These are phyloP conservation scores for Sherardia arvensis DNA, from an alignment of 257 asterid species.

Conservation along the genomic window DNA sequence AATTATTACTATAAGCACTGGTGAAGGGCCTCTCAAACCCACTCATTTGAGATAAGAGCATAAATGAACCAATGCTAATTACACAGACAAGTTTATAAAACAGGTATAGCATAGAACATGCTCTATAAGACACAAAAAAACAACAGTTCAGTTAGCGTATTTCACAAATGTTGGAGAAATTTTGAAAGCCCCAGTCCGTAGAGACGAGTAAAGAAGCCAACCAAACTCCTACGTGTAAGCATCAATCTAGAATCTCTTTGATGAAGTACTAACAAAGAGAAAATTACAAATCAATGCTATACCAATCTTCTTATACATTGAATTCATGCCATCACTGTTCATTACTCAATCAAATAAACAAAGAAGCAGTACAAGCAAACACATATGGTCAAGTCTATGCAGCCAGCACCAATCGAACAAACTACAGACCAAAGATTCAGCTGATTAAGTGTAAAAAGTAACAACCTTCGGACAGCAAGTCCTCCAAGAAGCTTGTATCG, in stretches of 20 bases:
- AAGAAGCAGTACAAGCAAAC: no score
- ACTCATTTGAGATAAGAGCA: constrained; percentile 12
- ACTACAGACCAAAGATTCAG: no score
- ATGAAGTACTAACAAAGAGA: constrained; percentile 2
- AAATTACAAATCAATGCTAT: constrained; percentile 21
- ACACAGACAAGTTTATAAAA: background rate
- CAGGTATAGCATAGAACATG: background rate
- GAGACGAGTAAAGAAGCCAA: constrained; percentile 36
- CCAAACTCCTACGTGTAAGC: constrained; percentile 41
- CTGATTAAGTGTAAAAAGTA: no score
- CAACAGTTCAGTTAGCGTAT: no score
- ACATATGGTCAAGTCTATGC: no score
- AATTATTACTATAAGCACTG: constrained; percentile 22
- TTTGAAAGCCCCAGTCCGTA: constrained; percentile 41
- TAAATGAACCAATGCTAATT: background rate
- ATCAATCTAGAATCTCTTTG: constrained; percentile 16
- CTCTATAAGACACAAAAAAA: no score
- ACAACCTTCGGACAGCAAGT: constrained; percentile 59
- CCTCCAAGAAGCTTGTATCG: constrained; percentile 75
- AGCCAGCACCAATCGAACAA: background rate
- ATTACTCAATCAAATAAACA: no score
- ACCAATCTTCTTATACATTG: no score
- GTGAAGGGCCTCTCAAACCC: constrained; percentile 17
- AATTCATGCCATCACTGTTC: no score
- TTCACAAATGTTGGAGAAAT: constrained; percentile 23